These are phyloP conservation scores for Helianthus tuberosus DNA, from an alignment of 129 eudicot genomes.

Conservation along the genomic window DNA sequence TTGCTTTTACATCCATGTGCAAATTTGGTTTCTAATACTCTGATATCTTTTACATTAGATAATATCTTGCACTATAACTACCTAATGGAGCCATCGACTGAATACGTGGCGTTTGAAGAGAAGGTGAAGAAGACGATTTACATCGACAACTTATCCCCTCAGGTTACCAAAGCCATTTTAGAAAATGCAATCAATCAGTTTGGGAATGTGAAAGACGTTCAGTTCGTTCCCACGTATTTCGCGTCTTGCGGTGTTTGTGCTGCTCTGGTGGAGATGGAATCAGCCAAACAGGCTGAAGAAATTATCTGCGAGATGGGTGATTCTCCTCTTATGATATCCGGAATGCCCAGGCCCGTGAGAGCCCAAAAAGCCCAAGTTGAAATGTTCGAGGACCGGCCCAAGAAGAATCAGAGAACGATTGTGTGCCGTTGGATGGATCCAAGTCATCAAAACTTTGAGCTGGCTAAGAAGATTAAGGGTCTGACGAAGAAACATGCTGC, in stretches of 20 bases:
- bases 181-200: conserved; percentile 69
- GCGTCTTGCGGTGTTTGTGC: conserved; percentile 29
- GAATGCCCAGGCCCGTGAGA: conserved; percentile 97
- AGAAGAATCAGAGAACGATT: conserved; percentile 48
- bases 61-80: background rate
- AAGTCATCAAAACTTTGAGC: conserved; percentile 55
- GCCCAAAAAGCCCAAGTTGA: conserved; percentile 51
- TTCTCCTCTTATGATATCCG: conserved; percentile 69
- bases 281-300: conserved; percentile 41
- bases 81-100: conserved; percentile 29
- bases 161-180: conserved; percentile 53
- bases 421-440: conserved; percentile 58
- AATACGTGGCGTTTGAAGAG: conserved; percentile 58
- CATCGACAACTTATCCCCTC: conserved; percentile 67
- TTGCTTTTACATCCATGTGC: background rate
- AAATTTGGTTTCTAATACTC: conserved; percentile 12
- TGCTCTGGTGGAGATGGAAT: conserved; percentile 78
- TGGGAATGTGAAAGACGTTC: conserved; percentile 44
- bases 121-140: conserved; percentile 68
- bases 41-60: background rate
- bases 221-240: conserved; percentile 52
- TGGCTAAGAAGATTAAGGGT: conserved; percentile 50
- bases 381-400: conserved; percentile 80
- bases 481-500: conserved; percentile 52
- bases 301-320: conserved; percentile 35